Base-by-base conservation (phyloP, 805 yeast species). In the Debaryomyces tyrocola region DNA sequence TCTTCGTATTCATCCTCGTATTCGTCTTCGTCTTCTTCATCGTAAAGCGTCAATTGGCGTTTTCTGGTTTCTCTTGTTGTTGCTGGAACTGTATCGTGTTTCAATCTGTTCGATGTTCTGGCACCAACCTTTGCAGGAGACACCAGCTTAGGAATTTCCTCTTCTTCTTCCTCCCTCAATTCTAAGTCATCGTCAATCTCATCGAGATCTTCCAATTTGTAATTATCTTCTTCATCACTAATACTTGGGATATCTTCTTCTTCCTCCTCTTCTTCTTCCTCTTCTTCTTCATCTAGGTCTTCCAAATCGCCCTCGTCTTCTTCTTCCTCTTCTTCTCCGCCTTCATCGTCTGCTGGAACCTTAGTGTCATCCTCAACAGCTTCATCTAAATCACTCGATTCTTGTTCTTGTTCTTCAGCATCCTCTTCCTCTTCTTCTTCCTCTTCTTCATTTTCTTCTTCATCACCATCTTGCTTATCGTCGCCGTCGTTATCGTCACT, bases 151-250 rank as follows among this genome's bases (percentile, higher is more conserved):
- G 33, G 34, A 6, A 15, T 17, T 28, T 55, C 58, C 2, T 55
- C 58, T 21, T 53, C 59, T 15, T 53, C 62, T 10, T 68, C 70
- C 3, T 62, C 70, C 37, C 57, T 47, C 17, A 66, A 50, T 33
- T 68, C 74, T 44, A 66, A 54, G 48, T 67, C 70, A 28, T 68
- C 73, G 41, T 68, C 72, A 28, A 65, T 60, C 20, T 66, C 71
- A 47, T 69, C 73, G 2, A 64, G 64, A 43, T 67, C 74, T 45
- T 66, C 71, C 8, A 63, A 52, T 43, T 59, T 55, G 41, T 62
- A 64, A 36, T 53, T 53, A 21, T 64, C 70, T 45, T 64, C 72
- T 18, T 64, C 68, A 12, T 62, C 67, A 42, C 63, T 57, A 12
- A 56, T 43, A n/a, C 52, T 49, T 12, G 57, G 56, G 20, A 52